Evolutionary conservation across 2,329 filamentous ascomycete genomes (phyloP).

Genomic region (Ilyonectria robusta): DNA sequence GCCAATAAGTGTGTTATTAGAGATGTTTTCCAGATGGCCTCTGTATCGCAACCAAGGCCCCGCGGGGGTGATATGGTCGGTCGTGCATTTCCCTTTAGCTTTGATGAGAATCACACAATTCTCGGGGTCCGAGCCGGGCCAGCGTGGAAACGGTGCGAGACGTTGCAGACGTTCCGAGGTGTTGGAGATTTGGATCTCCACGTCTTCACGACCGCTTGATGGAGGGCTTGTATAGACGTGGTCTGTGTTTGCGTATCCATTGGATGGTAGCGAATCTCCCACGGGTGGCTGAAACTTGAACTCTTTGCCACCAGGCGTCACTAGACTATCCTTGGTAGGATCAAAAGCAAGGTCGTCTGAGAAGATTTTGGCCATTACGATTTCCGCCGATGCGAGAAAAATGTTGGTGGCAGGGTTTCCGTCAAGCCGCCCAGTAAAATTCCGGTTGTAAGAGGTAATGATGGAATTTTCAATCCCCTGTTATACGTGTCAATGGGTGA

Average conservation of each 20-base stretch:
- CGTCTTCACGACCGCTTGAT: constrained; percentile 79
- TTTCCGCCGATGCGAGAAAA: constrained; percentile 91
- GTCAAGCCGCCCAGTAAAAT: constrained; percentile 98
- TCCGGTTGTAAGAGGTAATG: constrained; percentile 99
- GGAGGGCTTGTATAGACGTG: constrained; percentile 95
- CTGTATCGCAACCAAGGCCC: constrained; percentile 14
- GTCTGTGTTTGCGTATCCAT: constrained; percentile 61
- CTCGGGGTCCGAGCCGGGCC: constrained; percentile 6
- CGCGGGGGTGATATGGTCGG: constrained; percentile 16
- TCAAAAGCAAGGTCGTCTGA: constrained; percentile 75
- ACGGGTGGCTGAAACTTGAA: constrained; percentile 85
- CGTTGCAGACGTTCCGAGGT: constrained; percentile 95
- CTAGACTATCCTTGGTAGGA: constrained; percentile 77
- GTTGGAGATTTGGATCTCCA: constrained; percentile 87
- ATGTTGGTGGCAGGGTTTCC: constrained; percentile 95
- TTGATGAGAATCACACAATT: constrained; percentile 2
- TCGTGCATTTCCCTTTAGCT: constrained; percentile 17
- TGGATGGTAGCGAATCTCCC: constrained; percentile 80
- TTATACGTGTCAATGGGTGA: constrained; percentile 80
- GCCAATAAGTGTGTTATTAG: constrained; percentile 22
- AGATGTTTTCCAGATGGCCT: constrained; percentile 20
- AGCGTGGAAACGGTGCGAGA: constrained; percentile 78
- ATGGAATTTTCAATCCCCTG: constrained; percentile 98
- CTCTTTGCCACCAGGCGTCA: constrained; percentile 77
- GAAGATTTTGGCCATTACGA: constrained; percentile 77